Evolutionary conservation across 1,284 basidiomycete genomes (phyloP).

Genomic region (Fomitopsis betulina): DNA sequence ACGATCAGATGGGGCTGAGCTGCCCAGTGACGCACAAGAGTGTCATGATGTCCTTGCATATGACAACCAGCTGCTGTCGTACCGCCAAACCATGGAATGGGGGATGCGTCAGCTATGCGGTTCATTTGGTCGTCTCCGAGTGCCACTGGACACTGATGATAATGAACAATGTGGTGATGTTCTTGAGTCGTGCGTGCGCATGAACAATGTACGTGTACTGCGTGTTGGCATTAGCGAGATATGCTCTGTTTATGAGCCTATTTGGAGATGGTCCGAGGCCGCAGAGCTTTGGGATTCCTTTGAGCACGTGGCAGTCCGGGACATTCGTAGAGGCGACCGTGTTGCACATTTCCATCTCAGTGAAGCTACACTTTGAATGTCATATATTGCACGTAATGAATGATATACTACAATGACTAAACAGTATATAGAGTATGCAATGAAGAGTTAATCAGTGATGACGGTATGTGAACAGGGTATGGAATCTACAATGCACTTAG

Average conservation of each 20-base stretch:
- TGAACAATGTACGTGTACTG: constrained; percentile 28
- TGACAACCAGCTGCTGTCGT: not conserved
- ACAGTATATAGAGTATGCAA: no score
- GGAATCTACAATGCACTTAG: no score
- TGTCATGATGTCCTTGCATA: not conserved
- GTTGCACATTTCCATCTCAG: not conserved
- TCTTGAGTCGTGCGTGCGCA: constrained; percentile 26
- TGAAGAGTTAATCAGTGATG: no score
- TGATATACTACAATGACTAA: no score
- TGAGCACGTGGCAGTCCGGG: not conserved
- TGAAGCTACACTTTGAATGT: not conserved
- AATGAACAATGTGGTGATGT: constrained; percentile 19
- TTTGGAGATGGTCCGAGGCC: constrained; percentile 20
- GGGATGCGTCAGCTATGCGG: constrained; percentile 38
- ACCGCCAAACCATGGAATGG: constrained; percentile 41
- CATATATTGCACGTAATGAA: no score
- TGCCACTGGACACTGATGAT: constrained; percentile 33
- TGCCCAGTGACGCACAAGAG: constrained; percentile 23
- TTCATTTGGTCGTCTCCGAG: constrained; percentile 34
- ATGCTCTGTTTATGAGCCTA: constrained; percentile 31
- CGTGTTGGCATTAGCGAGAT: constrained; percentile 37
- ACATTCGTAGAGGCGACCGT: not conserved
- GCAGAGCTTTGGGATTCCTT: not conserved
- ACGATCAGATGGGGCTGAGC: constrained; percentile 30
- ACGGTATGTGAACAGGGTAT: no score